Conservation (phyloP, 2,329 filamentous ascomycete species). For the Hymenoscyphus repandus region DNA sequence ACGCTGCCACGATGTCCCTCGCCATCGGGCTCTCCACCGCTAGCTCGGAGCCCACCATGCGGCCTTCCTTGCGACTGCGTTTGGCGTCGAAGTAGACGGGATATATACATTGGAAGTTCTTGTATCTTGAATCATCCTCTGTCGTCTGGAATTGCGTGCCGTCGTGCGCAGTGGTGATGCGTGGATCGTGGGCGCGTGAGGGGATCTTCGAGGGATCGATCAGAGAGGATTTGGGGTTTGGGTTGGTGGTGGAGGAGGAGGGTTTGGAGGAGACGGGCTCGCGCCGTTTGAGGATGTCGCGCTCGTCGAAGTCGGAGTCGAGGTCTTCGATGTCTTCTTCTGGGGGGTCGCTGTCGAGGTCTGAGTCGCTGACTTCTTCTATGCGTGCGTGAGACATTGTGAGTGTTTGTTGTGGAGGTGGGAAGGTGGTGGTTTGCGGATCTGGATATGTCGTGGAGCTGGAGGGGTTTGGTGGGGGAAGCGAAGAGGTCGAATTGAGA, state of each 20-base stretch:
- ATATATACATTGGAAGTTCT: slow-evolving; percentile 83
- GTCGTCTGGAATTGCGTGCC: slow-evolving; percentile 33
- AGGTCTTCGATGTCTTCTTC: slow-evolving; percentile 74
- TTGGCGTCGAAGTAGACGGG: slow-evolving; percentile 88
- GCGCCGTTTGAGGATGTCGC: slow-evolving; percentile 28
- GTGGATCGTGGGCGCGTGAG: slow-evolving; percentile 34
- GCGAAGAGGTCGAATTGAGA: background rate
- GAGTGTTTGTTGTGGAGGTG: slow-evolving; percentile 7
- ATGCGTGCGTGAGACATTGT: slow-evolving; percentile 80
- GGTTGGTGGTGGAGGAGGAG: slow-evolving; percentile 31
- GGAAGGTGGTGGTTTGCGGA: slow-evolving; percentile 3
- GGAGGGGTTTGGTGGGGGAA: slow-evolving; percentile 12
- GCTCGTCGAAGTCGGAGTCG: slow-evolving; percentile 50
- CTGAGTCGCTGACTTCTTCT: slow-evolving; percentile 86
- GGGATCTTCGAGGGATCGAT: slow-evolving; percentile 37
- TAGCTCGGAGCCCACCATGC: slow-evolving; percentile 66
- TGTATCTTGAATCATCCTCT: slow-evolving; percentile 54
- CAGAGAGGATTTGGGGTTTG: slow-evolving; percentile 25
- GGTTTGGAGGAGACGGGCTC: slow-evolving; percentile 22
- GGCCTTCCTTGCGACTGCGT: slow-evolving; percentile 70
- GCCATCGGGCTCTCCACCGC: slow-evolving; percentile 84
- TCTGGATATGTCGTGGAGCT: slow-evolving; percentile 4
- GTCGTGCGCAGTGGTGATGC: slow-evolving; percentile 30
- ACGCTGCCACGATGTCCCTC: slow-evolving; percentile 83
- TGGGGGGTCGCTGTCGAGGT: slow-evolving; percentile 68